Conservation (phyloP, 78 protist genomes). For the Emiliania huxleyi region DNA sequence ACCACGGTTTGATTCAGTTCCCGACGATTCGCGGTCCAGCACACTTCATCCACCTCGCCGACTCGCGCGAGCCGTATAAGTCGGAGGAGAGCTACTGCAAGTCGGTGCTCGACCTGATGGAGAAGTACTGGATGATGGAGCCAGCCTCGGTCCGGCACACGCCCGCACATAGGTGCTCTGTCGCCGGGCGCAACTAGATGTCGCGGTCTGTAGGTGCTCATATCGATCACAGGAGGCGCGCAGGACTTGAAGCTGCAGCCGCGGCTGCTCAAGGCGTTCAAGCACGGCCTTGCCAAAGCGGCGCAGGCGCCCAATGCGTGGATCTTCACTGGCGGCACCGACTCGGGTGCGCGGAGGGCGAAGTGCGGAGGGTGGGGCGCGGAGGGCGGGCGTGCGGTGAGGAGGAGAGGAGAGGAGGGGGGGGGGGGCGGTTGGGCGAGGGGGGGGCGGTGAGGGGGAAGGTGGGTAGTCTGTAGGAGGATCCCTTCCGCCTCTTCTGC, state of each 20-base stretch:
- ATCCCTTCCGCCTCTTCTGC: too few species aligned
- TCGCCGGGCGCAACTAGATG: too few species aligned
- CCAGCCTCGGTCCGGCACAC: not conserved
- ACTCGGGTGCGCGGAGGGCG: too few species aligned
- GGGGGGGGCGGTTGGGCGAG: too few species aligned
- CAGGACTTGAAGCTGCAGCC: not conserved
- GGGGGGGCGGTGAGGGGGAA: too few species aligned
- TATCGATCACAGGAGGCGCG: not conserved
- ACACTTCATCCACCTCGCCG: not conserved
- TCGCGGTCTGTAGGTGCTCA: too few species aligned
- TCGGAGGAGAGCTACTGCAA: not conserved
- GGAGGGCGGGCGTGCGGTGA: too few species aligned
- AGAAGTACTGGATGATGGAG: not conserved
- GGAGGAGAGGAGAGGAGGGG: too few species aligned
- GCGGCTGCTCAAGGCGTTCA: not conserved
- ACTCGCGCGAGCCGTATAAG: not conserved
- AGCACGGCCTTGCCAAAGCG: not conserved
- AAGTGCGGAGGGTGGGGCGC: too few species aligned
- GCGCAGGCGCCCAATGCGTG: not conserved
- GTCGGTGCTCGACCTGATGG: not conserved
- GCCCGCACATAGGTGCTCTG: too few species aligned
- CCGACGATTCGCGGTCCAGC: not conserved
- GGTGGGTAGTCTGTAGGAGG: too few species aligned
- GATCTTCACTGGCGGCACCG: constrained; percentile 5
- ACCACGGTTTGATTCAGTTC: not conserved